A percentile compares a stretch with the other conserved stretches of the same genome.
These are phyloP conservation scores for Coemansia sp. DNA, from an alignment of 192 early-diverging fungal genomes.

Conservation along the genomic window DNA sequence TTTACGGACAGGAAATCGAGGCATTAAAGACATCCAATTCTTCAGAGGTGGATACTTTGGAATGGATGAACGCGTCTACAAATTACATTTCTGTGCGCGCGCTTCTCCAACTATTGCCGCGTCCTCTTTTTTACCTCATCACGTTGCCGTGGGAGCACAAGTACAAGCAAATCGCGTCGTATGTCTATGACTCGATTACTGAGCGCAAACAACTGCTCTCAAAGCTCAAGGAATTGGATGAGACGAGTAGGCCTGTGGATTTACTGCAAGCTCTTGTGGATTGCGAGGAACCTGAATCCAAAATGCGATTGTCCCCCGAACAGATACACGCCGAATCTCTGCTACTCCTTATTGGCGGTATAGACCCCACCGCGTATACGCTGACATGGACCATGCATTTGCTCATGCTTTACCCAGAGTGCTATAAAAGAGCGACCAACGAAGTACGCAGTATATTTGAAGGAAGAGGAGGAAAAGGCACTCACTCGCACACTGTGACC, in stretches of 20 bases:
- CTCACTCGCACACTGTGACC: background rate
- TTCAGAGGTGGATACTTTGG: background rate
- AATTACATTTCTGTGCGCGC: constrained; percentile 28
- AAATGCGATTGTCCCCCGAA: background rate
- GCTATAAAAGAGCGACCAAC: background rate
- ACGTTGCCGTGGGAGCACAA: constrained; percentile 29
- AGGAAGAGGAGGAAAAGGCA: too few species aligned
- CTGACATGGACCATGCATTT: constrained; percentile 42
- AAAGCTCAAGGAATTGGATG: background rate
- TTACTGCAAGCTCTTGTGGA: constrained; percentile 42
- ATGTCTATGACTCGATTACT: constrained; percentile 17
- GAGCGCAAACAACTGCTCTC: constrained; percentile 16
- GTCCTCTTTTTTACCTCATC: constrained; percentile 8
- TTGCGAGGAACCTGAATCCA: constrained; percentile 22
- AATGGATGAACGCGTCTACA: constrained; percentile 23
- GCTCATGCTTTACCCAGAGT: constrained; percentile 30
- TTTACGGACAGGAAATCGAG: constrained; percentile 30
- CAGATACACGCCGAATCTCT: constrained; percentile 36
- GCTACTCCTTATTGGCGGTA: constrained; percentile 29
- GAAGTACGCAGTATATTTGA: constrained; percentile 14
- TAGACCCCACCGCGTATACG: constrained; percentile 34
- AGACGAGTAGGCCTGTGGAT: constrained; percentile 5
- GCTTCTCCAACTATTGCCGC: constrained; percentile 15
- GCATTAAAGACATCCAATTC: background rate
- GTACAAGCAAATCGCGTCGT: constrained; percentile 1